Base-by-base conservation (phyloP, 2,329 filamentous ascomycete genomes). In the Cytospora piceicola region DNA sequence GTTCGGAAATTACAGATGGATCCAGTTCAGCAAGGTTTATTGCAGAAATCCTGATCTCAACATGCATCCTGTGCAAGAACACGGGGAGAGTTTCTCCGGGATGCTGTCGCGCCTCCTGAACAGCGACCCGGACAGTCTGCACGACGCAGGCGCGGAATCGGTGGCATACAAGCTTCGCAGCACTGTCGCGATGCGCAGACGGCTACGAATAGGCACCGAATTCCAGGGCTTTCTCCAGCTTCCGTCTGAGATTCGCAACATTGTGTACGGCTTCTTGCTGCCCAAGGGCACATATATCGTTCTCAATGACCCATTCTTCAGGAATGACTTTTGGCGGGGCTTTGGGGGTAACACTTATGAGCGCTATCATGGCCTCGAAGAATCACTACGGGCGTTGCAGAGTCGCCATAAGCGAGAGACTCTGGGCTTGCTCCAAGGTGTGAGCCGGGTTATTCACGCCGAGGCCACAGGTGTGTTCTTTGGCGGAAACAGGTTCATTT, bases 191-290 rank as follows among this genome's bases (percentile, higher is more conserved):
- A 27, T 36, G 20, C 49, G 30, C 61, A 51, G 51, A 4, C 30
- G n/a, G 15, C 0, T 0, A 15, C 57, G 61, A 3, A 9, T 12
- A 22, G 46, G 61, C 36, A 57, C 42, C 27, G 42, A 60, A 17
- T 67, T 67, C 22, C 58, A 64, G 27, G 53, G 61, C 15, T 67
- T 67, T 46, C 12, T 64, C 32, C 11, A 61, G 22, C 65, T 67
- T n/a, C 61, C 65, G 2, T 3, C 8, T 8, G 65, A 67, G 32
- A 51, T 67, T 42, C 65, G 65, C 27, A 29, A 57, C 22, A 24
- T 61, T 15, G 42, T 67, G 8, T 67, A 67, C 34, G 12, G 34
- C 52, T 24, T 24, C 15, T 34, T n/a, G 4, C 57, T 67, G 1
- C 15, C 22, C 27, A 56, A 49, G 24, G 65, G 61, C 57, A 64